Evolutionary conservation across 2,329 filamentous ascomycete genomes (phyloP), one percentile per base, ranked within the genome.

Genomic region (Arthroderma sp.): DNA sequence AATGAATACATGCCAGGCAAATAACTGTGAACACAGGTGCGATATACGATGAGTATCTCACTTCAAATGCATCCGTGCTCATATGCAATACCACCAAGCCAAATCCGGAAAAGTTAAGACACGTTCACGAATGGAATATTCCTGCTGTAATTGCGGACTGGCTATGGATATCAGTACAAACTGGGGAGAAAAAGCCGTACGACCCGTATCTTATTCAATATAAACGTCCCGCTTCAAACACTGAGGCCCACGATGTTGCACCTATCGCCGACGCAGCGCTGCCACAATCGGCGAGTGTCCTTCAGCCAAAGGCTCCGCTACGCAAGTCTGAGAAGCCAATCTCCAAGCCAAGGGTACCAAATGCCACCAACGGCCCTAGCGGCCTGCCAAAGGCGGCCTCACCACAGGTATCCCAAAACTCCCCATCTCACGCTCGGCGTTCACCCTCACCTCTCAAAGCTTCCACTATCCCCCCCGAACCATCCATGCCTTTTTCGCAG

Each of bases 131-230:
- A 54, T 85, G 84, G 71, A 73, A 74, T 4, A 82, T 96, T 7
- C 85, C 87, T 1, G 78, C 89, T n/a, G 83, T 96, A 7, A 75
- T 75, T 5, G 76, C 78, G 11, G 76, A 82, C 22, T 98, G 91
- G 91, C 69, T 98, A 2, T 91, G 84, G 80, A 74, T 81, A 42
- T 91, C 83, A 52, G 78, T 95, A 42, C 69, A 72, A 43, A 60
- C 57, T 38, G 55, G 75, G 29, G 60, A 68, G 44, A 68, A 65
- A 53, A 66, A 73, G 45, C 56, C 70, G 7, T 72, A 71, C 41
- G 61, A 66, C 22, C 60, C 66, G 29, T 76, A 73, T 55, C 51
- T 62, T 15, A 59, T 66, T 41, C 56, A 55, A 29, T 55, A 34
- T 34, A 52, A 45, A 48, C 41, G 31, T 43, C 43, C 34, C 5